Conservation (phyloP, 2,329 filamentous ascomycete species). For the Clonostachys rhizophaga region DNA sequence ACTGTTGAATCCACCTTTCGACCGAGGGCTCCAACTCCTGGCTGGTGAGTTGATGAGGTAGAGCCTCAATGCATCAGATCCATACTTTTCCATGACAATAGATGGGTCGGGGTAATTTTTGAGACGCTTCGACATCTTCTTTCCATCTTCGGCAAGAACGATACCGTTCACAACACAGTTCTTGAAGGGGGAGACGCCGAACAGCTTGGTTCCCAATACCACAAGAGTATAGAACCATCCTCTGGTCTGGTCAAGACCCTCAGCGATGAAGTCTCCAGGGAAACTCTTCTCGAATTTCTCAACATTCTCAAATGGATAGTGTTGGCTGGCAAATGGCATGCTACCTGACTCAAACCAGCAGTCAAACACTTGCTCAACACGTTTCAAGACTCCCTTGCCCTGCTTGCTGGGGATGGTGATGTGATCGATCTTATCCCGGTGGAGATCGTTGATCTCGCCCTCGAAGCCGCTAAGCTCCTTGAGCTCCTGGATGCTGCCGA, state of each 20-base stretch:
- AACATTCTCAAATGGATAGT: constrained; percentile 89
- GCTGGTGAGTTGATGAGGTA: constrained; percentile 90
- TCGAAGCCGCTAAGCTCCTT: constrained; percentile 81
- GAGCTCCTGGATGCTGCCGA: constrained; percentile 81
- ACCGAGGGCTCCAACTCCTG: too few relatives aligned
- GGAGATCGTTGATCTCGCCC: constrained; percentile 79
- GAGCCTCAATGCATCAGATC: constrained; percentile 87
- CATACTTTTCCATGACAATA: constrained; percentile 80
- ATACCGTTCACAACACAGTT: constrained; percentile 97
- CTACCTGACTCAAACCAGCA: constrained; percentile 97
- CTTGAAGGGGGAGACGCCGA: constrained; percentile 80
- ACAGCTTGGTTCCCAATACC: constrained; percentile 84
- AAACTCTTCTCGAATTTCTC: constrained; percentile 77
- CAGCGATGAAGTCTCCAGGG: constrained; percentile 91
- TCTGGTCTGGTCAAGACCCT: constrained; percentile 88
- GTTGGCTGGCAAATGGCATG: constrained; percentile 89
- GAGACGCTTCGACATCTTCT: constrained; percentile 97
- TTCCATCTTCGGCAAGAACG: constrained; percentile 88
- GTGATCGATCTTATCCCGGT: constrained; percentile 87
- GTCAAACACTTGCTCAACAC: constrained; percentile 87
- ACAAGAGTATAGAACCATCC: constrained; percentile 96
- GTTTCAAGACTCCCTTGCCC: constrained; percentile 77
- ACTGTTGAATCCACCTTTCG: too few relatives aligned
- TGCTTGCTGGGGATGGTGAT: constrained; percentile 90
- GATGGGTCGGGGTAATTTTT: constrained; percentile 93